These are phyloP conservation scores for Amborella trichopoda DNA, from an alignment of 164 flowering plant genomes.

Conservation along the genomic window DNA sequence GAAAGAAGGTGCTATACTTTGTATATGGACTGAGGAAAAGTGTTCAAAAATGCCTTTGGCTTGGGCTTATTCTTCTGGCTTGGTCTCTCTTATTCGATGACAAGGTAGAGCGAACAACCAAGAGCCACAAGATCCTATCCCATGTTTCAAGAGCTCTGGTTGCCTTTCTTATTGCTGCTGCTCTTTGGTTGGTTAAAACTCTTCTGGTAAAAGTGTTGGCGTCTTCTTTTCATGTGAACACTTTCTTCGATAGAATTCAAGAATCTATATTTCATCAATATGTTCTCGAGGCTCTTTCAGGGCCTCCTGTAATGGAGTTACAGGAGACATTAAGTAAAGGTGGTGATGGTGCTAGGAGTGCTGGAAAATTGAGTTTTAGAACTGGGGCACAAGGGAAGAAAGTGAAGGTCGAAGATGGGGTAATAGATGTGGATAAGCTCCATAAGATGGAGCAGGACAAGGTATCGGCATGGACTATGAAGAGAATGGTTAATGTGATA, in stretches of 20 bases:
- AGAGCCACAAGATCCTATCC: constrained; percentile 8
- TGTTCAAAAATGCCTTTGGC: constrained; percentile 32
- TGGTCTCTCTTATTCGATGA: constrained; percentile 28
- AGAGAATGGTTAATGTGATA: constrained; percentile 22
- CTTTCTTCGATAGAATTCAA: constrained; percentile 39
- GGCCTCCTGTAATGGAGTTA: constrained; percentile 20
- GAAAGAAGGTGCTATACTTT: constrained; percentile 35
- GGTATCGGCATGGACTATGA: constrained; percentile 30
- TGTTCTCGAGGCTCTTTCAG: constrained; percentile 23
- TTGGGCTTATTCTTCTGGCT: constrained; percentile 23
- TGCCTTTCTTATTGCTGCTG: constrained; percentile 8
- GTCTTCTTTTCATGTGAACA: constrained; percentile 33
- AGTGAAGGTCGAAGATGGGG: constrained; percentile 3
- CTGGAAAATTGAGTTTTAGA: not conserved
- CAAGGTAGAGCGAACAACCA: constrained; percentile 4
- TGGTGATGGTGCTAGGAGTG: constrained; percentile 1
- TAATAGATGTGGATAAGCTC: constrained; percentile 30
- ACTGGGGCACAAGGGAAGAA: not conserved
- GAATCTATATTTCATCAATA: constrained; percentile 35
- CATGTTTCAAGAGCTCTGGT: constrained; percentile 7
- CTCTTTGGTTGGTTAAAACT: constrained; percentile 23
- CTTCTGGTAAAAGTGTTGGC: constrained; percentile 27
- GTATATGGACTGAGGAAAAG: constrained; percentile 32
- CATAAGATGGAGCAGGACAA: constrained; percentile 21
- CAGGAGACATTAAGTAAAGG: not conserved